Evolutionary conservation across 495 filamentous ascomycete species (phyloP), one percentile per base, ranked within the genome.

Genomic region (Penicillium ochrochloron): DNA sequence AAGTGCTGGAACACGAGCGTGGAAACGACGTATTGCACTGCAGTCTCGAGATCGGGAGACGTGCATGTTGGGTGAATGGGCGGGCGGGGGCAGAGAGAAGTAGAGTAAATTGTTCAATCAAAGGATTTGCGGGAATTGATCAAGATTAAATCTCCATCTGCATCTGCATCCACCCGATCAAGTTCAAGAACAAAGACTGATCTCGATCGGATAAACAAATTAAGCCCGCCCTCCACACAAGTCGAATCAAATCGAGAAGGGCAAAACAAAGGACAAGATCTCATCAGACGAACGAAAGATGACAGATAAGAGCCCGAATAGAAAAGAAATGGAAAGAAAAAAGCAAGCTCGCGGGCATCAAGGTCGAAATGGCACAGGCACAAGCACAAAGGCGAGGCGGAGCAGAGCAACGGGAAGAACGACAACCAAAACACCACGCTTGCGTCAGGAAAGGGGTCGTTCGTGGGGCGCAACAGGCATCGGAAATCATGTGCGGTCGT

Each of bases 361-460:
- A 48, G 37, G 65, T 50, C 29, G 46, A 59, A 61, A 61, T 59
- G 42, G 46, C 42, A 35, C 34, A 56, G 25, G 34, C 34, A 56
- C 53, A 39, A 8, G 53, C 53, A 51, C 31, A 57, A 66, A 74
- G 37, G 57, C 44, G 29, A 55, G 25, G 57, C 29, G 61, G 59
- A 62, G 33, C 58, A 65, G 48, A 70, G 50, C 34, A 59, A 59
- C 51, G 69, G 42, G 19, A 59, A 58, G 46, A 63, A 68, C 54
- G 44, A 68, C 62, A 76, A 74, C 67, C 71, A 71, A 29, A 71
- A 73, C 68, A 70, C 71, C 71, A 64, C 67, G 71, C 69, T 73
- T 70, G 66, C 66, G 62, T 56, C 53, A 56, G 33, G 70, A 61
- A 59, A 72, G 66, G 66, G 66, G 68, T 65, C 66, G 60, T 73